Conservation (phyloP, 805 yeast genomes). For the Cyberlindnera maritima region DNA sequence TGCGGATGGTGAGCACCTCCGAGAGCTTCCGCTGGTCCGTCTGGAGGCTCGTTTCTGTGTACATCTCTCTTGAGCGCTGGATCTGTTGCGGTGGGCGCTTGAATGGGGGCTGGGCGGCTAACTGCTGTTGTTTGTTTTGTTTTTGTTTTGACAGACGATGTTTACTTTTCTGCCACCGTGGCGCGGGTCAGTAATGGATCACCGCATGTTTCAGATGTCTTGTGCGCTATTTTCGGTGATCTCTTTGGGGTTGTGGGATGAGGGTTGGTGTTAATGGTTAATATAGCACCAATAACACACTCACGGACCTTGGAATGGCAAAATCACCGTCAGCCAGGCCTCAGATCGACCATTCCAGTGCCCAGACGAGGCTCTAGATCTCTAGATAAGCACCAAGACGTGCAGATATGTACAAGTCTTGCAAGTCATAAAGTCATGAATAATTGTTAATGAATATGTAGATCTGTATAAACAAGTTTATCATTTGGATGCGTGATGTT, state of each 20-base stretch:
- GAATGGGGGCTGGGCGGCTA: background rate
- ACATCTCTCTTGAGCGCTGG: too few relatives aligned
- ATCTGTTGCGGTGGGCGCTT: background rate
- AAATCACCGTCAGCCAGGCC: too few relatives aligned
- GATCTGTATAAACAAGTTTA: background rate
- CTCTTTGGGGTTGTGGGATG: too few relatives aligned
- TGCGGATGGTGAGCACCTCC: conserved; percentile 22
- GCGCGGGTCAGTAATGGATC: conserved; percentile 1
- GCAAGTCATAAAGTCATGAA: conserved; percentile 2
- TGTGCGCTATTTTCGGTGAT: too few relatives aligned
- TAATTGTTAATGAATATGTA: background rate
- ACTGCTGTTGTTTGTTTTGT: conserved; percentile 3
- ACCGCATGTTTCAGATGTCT: too few relatives aligned
- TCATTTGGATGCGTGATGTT: conserved; percentile 5
- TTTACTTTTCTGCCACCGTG: conserved; percentile 2
- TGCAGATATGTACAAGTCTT: background rate
- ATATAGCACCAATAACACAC: too few relatives aligned
- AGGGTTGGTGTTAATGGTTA: too few relatives aligned
- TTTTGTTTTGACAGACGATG: conserved; percentile 9
- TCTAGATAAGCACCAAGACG: too few relatives aligned
- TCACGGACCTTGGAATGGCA: too few relatives aligned
- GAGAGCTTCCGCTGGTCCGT: conserved; percentile 16
- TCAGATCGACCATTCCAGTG: too few relatives aligned
- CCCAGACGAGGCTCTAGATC: too few relatives aligned
- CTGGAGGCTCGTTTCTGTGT: background rate